Base-by-base conservation (phyloP, 2,329 filamentous ascomycete species). In the Diaporthe eres region DNA sequence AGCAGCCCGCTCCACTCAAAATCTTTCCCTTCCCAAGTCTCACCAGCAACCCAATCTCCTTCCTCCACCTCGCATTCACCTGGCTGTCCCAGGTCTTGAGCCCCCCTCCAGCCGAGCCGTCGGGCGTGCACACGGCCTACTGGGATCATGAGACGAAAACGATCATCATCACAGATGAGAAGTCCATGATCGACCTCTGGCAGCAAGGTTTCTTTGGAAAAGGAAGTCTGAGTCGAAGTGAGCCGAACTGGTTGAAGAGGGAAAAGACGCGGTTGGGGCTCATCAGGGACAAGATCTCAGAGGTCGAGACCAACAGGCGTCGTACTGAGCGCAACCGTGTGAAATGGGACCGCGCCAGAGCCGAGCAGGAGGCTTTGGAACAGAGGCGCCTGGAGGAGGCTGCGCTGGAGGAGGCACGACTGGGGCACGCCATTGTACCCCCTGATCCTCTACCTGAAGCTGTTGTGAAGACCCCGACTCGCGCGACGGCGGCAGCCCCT, bases 161-260 rank as follows among this genome's bases (percentile, higher is more conserved):
- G 0, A 90, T 99, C 22, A 95, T 98, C 82, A 89, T 99, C 74
- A 95, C 92, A 25, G 93, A 98, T 82, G 87, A 92, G 37, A 88
- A 89, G 74, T 93, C 95, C 4, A 93, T 97, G 77, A 90, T 94
- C 73, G 95, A 93, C 1, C 85, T 99, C 34, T 99, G 97, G 97
- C 94, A 98, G 84, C 95, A 97, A 86, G 97, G 97, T 7, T 99
- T 99, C 85, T 99, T 96, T 84, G 97, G 97, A 65, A 98, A 98
- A 84, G 97, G 97, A 60, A 96, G 88, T 80, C 87, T 98, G 75
- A 98, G 96, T 86, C 92, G 97, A 80, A 98, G 96, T 87, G 96
- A 99, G 83, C 96, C 96, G 4, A 97, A 92, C 79, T 99, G 97
- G 97, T 84, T 98, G 70, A 94, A 94, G 78, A 90, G 94, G 77